Evolutionary conservation across 2,329 filamentous ascomycete species (phyloP), one percentile per base, ranked within the genome.

Genomic region (Fonsecaea monophora): DNA sequence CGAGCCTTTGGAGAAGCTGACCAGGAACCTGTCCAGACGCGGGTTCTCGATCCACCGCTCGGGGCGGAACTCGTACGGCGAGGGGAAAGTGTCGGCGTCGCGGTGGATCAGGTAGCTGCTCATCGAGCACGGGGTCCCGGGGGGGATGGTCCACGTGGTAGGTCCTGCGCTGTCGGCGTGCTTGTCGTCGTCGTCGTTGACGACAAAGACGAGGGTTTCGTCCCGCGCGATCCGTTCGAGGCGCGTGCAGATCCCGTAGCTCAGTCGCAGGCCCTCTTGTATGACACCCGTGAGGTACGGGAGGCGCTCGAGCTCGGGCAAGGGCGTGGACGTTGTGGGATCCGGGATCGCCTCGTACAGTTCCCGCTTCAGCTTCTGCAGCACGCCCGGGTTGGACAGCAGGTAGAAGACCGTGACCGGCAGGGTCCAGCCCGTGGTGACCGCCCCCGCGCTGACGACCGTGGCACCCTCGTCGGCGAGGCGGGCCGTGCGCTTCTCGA

Each of bases 1-100:
- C 4, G 76, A 79, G 0, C 82, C 82, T 42, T 75, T 76, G 42
- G 74, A 74, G 64, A 82, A 82, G 0, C 77, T 66, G 15, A 81
- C 75, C 32, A 80, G 62, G 61, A 77, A 80, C 35, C 77, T 74
- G 8, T 79, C 70, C 10, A 68, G 58, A 6, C 60, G 38, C 30
- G 65, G 63, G 60, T 65, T 65, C 13, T 65, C 67, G 15, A 78
- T 69, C 76, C 78, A 81, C 60, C 79, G 74, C 13, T 80, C 78
- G 0, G 79, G 79, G 5, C 72, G 68, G 71, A 78, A 81, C 1
- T 62, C 68, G 15, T 75, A 60, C 0, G 78, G 74, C 9, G 78
- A 62, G 0, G 78, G 77, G 64, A 81, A 81, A 35, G 80, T 70
- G 8, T 70, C 62, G 42, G 76, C 72, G 37, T 81, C 75, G 58